Base-by-base conservation (phyloP, 768 basidiomycete species). In the Boletus reticulatus region DNA sequence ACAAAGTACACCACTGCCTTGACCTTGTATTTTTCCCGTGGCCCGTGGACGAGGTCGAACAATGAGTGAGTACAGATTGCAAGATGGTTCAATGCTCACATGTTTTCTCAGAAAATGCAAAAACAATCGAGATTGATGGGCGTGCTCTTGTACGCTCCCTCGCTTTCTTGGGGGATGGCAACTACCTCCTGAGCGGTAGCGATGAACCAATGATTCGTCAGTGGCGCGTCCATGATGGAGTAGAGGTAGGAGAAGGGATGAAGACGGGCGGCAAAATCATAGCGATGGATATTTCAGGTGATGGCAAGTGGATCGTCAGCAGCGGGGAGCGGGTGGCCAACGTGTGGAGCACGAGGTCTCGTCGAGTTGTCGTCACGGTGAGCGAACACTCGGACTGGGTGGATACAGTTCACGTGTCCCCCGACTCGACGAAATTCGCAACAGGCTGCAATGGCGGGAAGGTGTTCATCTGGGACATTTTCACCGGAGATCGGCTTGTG, bases 391-490 rank as follows among this genome's bases (percentile, higher is more conserved):
- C 42, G 11, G 19, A 17, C 0, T 55, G 34, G 48, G 48, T 55
- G 54, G 24, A 49, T 16, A 6, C 29, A 9, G 43, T 50, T 7
- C 43, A 55, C 12, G 43, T 50, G 36, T 55, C 54, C 19, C 36
- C 50, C n/a, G 60, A 61, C 17, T 61, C 53, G n/a, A 47, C 24
- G 12, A 48, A 27, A 43, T 50, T 59, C 6, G 50, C 41, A 24
- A 55, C 57, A 2, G 60, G 53, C 3, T 48, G 39, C 2, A 42
- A 13, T 10, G 53, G 52, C 20, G 42, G 17, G 29, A 38, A 1
- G 13, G 53, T 19, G 10, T 49, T 45, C 37, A 31, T 61, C 43
- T 61, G 57, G 53, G 42, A 55, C 22, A 34, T 59, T 12, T 34
- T 20, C 4, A 60, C 52, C 1, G 57, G 59, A 7, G 10, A 17